Percentiles rank a stretch among this genome's conserved stretches.
These are phyloP conservation scores for Eudorina sp. DNA, from an alignment of 139 green algal genomes.

Conservation along the genomic window DNA sequence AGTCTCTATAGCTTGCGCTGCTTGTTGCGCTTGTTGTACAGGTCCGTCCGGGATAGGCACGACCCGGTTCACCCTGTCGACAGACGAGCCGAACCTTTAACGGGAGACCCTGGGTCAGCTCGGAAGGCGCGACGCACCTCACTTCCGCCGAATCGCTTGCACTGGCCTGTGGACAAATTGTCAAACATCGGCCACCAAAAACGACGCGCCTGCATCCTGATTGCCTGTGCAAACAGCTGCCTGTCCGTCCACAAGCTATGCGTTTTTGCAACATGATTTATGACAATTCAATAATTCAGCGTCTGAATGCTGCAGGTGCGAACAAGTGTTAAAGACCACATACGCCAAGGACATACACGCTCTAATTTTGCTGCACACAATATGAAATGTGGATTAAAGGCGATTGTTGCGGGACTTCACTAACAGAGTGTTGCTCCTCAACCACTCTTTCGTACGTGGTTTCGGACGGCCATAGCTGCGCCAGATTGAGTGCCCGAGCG, in stretches of 20 bases:
- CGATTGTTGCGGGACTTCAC: too few species aligned
- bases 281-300: too few species aligned
- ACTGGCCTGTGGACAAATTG: not conserved
- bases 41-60: slow-evolving; percentile 48
- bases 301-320: too few species aligned
- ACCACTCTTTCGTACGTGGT: too few species aligned
- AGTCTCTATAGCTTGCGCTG: slow-evolving; percentile 64
- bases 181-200: not conserved
- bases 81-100: not conserved
- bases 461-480: too few species aligned
- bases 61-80: slow-evolving; percentile 16
- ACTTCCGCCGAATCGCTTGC: slow-evolving; percentile 12
- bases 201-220: not conserved
- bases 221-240: not conserved
- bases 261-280: slow-evolving; percentile 5
- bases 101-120: not conserved
- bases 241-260: not conserved
- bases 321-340: too few species aligned
- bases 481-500: too few species aligned
- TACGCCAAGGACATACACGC: too few species aligned
- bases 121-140: not conserved
- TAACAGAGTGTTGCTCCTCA: too few species aligned
- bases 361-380: too few species aligned
- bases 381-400: too few species aligned
- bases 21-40: slow-evolving; percentile 75